Conservation (phyloP, 2,329 filamentous ascomycete genomes). For the Chaetomiaceae sp. region DNA sequence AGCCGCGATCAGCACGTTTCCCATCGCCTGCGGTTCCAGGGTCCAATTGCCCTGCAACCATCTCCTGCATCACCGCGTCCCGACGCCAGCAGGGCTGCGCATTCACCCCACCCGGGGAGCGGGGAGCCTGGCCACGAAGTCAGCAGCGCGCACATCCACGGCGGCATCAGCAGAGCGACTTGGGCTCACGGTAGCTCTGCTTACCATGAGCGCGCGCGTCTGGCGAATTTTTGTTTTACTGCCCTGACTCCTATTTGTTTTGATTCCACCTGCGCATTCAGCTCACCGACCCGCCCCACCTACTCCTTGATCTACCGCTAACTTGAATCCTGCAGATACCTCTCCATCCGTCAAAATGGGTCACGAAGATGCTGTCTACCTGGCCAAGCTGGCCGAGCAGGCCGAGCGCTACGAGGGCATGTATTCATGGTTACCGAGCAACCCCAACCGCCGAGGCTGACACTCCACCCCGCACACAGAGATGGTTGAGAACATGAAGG, state of each 20-base stretch:
- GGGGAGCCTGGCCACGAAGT: slow-evolving; percentile 32
- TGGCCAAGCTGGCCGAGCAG: slow-evolving; percentile 99
- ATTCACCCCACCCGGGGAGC: slow-evolving; percentile 31
- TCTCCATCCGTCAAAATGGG: slow-evolving; percentile 63
- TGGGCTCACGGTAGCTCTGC: not conserved
- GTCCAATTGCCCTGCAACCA: slow-evolving; percentile 18
- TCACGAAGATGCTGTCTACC: slow-evolving; percentile 98
- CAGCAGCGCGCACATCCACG: slow-evolving; percentile 27
- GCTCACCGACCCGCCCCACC: slow-evolving; percentile 17
- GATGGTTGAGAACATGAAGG: slow-evolving; percentile 99
- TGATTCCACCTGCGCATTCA: slow-evolving; percentile 7
- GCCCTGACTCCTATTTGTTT: slow-evolving; percentile 1
- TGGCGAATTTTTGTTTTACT: slow-evolving; percentile 2
- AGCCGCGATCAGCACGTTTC: slow-evolving; percentile 12
- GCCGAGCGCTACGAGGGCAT: slow-evolving; percentile 99
- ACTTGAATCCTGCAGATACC: slow-evolving; percentile 21
- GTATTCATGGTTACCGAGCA: slow-evolving; percentile 30
- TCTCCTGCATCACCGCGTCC: slow-evolving; percentile 12
- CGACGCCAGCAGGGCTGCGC: slow-evolving; percentile 25
- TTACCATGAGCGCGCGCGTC: not conserved
- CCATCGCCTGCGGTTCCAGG: slow-evolving; percentile 3
- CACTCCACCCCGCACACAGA: slow-evolving; percentile 50
- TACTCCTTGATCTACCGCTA: slow-evolving; percentile 22
- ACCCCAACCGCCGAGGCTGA: slow-evolving; percentile 14
- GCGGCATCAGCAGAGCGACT: slow-evolving; percentile 12